These are phyloP conservation scores for Rhynchosporium secalis DNA, from an alignment of 2,329 filamentous ascomycete genomes.

Conservation along the genomic window DNA sequence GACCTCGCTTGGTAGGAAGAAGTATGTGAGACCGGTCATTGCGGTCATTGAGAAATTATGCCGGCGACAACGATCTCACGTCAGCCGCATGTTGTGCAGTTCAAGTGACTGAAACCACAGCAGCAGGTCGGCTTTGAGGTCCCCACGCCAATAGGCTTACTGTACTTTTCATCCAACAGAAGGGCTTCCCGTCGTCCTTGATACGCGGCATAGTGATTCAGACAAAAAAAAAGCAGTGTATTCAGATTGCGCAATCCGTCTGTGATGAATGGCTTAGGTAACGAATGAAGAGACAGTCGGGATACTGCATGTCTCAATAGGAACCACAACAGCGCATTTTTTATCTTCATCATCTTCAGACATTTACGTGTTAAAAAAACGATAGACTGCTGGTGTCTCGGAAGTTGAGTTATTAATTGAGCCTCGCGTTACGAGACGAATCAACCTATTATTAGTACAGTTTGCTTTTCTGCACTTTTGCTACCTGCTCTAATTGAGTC, in stretches of 20 bases:
- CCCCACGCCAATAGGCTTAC: slow-evolving; percentile 6
- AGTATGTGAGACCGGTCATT: slow-evolving; percentile 4
- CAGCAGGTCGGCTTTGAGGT: background rate
- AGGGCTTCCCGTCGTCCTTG: background rate
- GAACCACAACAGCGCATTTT: background rate
- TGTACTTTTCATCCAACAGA: slow-evolving; percentile 7
- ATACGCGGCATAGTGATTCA: slow-evolving; percentile 2
- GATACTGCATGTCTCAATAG: background rate
- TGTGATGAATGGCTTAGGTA: slow-evolving; percentile 1
- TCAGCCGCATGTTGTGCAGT: slow-evolving; percentile 8
- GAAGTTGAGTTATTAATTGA: too few species aligned
- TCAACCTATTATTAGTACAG: too few species aligned
- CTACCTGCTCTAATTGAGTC: too few species aligned
- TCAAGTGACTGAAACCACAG: slow-evolving; percentile 9
- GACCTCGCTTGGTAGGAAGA: background rate
- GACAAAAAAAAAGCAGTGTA: slow-evolving; percentile 3
- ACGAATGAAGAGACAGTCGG: background rate
- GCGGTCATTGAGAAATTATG: background rate
- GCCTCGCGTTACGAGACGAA: too few species aligned
- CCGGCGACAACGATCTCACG: background rate
- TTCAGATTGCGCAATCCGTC: background rate
- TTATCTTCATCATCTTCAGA: background rate
- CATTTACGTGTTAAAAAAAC: background rate
- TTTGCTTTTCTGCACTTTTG: too few species aligned
- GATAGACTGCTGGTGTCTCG: background rate